A percentile compares a stretch with the other conserved stretches of the same genome.
phyloP scores from a whole-genome alignment of 2,329 filamentous ascomycete genomes.

The Cercospora sesami region DNA sequence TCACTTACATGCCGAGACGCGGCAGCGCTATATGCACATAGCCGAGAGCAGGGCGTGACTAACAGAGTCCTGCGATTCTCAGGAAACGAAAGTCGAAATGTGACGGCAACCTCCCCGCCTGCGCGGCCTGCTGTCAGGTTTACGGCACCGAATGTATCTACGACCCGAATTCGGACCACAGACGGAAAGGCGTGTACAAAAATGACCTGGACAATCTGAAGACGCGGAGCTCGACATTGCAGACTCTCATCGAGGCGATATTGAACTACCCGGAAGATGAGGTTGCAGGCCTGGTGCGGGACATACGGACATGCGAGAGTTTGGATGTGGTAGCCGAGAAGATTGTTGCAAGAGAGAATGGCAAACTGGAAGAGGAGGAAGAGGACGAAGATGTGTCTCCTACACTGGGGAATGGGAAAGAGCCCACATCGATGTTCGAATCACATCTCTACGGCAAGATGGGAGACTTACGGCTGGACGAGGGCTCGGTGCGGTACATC shows the following conservation, averaged over 20 bases:
- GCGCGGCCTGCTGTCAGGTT: constrained; percentile 92
- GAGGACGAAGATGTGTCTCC: constrained; percentile 41
- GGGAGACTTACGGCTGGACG: constrained; percentile 83
- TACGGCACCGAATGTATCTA: constrained; percentile 90
- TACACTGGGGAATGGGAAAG: constrained; percentile 42
- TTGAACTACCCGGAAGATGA: constrained; percentile 88
- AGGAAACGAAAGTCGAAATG: constrained; percentile 56
- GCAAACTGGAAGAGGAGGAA: constrained; percentile 47
- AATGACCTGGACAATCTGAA: constrained; percentile 88
- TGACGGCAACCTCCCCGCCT: constrained; percentile 86
- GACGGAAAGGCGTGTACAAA: constrained; percentile 94
- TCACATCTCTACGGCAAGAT: constrained; percentile 86
- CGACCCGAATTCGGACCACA: constrained; percentile 93
- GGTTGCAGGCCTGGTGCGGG: constrained; percentile 74
- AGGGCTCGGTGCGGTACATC: constrained; percentile 86
- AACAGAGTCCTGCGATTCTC: constrained; percentile 12
- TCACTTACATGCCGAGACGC: neutral
- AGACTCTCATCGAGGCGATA: constrained; percentile 90
- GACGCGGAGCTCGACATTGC: constrained; percentile 80
- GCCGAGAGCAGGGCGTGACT: constrained; percentile 8
- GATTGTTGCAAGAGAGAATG: constrained; percentile 56
- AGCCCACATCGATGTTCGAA: constrained; percentile 57
- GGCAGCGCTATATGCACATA: neutral
- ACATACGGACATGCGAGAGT: constrained; percentile 83
- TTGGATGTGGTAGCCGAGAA: constrained; percentile 64